phyloP scores from a whole-genome alignment of 2,329 filamentous ascomycete species.

The Fusarium aywerte region DNA sequence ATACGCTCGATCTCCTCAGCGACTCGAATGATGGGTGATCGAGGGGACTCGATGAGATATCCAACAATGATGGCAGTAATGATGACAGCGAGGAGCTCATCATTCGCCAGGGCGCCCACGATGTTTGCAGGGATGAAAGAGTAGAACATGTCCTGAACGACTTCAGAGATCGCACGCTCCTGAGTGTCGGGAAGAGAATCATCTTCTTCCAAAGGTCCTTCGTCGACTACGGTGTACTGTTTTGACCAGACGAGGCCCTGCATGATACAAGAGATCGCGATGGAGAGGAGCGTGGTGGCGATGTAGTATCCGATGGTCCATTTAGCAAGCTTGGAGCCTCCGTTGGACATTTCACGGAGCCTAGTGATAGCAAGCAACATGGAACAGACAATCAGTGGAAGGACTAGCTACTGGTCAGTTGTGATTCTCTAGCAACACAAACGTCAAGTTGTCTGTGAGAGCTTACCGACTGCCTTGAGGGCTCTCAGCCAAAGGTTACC shows the following conservation, averaged over 20 bases:
- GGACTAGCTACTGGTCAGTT: slow-evolving; percentile 49
- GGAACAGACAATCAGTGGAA: slow-evolving; percentile 63
- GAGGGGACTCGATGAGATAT: slow-evolving; percentile 54
- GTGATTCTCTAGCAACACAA: background rate
- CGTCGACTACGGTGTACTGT: slow-evolving; percentile 54
- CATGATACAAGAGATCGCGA: slow-evolving; percentile 59
- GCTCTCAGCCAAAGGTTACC: slow-evolving; percentile 62
- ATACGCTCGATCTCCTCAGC: slow-evolving; percentile 61
- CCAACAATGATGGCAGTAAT: slow-evolving; percentile 59
- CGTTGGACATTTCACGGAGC: slow-evolving; percentile 58
- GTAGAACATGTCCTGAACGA: slow-evolving; percentile 61
- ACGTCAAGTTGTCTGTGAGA: background rate
- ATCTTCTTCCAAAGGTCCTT: slow-evolving; percentile 44
- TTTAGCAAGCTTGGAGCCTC: slow-evolving; percentile 57
- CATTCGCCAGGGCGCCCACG: slow-evolving; percentile 57
- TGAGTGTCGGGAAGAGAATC: slow-evolving; percentile 39
- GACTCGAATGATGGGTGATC: slow-evolving; percentile 55
- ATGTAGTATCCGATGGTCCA: slow-evolving; percentile 64
- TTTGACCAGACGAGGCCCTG: slow-evolving; percentile 60
- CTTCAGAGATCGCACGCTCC: slow-evolving; percentile 54
- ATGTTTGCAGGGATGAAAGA: slow-evolving; percentile 63
- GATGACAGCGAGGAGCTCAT: slow-evolving; percentile 60
- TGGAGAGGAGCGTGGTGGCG: slow-evolving; percentile 60
- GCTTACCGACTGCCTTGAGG: slow-evolving; percentile 60
- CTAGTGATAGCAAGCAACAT: slow-evolving; percentile 63